These are phyloP conservation scores for Suhomyces yuchorum DNA, from an alignment of 1,139 yeast genomes.

Conservation along the genomic window DNA sequence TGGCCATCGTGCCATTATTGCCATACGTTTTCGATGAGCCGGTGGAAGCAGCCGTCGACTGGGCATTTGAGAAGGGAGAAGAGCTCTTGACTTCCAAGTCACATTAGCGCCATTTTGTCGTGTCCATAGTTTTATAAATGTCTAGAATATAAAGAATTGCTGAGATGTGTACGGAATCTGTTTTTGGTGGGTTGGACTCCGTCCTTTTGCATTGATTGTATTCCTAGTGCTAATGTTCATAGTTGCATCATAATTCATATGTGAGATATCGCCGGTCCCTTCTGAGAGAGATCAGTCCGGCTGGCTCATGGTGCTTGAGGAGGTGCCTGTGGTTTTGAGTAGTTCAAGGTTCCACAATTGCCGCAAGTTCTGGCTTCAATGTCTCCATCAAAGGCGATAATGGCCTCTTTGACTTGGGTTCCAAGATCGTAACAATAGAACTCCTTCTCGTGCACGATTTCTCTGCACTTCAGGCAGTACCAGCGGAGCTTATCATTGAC, in stretches of 20 bases:
- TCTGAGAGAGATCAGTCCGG: no score
- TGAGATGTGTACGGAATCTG: neutral
- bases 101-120: neutral
- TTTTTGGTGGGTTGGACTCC: neutral
- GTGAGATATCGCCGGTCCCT: no score
- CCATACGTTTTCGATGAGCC: constrained; percentile 86
- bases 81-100: constrained; percentile 26
- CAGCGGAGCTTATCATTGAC: constrained; percentile 74
- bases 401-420: constrained; percentile 86
- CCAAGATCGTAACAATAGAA: constrained; percentile 84
- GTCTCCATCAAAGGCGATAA: constrained; percentile 67
- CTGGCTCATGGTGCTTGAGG: neutral
- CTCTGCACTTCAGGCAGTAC: constrained; percentile 76
- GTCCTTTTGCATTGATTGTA: neutral
- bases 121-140: neutral
- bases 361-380: constrained; percentile 68
- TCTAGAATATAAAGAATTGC: neutral
- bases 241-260: neutral
- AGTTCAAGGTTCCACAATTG: constrained; percentile 71
- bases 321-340: constrained; percentile 49
- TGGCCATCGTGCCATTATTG: constrained; percentile 74
- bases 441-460: constrained; percentile 64
- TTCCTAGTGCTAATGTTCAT: neutral
- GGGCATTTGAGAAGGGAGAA: constrained; percentile 61
- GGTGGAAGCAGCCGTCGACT: constrained; percentile 70